phyloP scores from a whole-genome alignment of 331 rosid genomes.

The Pyracantha coccinea region DNA sequence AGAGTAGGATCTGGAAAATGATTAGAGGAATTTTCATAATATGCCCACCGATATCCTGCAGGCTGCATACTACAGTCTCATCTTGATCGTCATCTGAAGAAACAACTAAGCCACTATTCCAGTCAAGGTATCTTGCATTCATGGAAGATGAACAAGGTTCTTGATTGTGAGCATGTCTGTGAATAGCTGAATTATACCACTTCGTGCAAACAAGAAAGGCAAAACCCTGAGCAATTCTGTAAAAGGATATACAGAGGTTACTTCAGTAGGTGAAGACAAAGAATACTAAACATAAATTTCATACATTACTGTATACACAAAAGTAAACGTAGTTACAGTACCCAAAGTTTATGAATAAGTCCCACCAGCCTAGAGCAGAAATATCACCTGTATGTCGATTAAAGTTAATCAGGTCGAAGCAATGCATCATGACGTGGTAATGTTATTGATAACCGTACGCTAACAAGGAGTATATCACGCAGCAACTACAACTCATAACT shows the following conservation, averaged over 20 bases:
- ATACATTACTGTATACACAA: slow-evolving; percentile 9
- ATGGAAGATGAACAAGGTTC: slow-evolving; percentile 56
- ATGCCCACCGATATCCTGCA: slow-evolving; percentile 89
- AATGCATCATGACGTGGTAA: background rate
- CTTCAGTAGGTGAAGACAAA: slow-evolving; percentile 8
- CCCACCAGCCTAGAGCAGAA: slow-evolving; percentile 96
- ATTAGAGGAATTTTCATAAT: slow-evolving; percentile 81
- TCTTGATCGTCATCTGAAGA: slow-evolving; percentile 53
- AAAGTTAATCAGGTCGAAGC: slow-evolving; percentile 5
- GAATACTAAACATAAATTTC: background rate
- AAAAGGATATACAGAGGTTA: slow-evolving; percentile 19
- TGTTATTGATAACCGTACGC: background rate
- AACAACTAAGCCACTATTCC: slow-evolving; percentile 67
- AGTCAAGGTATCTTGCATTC: slow-evolving; percentile 53
- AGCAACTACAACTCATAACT: slow-evolving; percentile 1
- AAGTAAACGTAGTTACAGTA: slow-evolving; percentile 16
- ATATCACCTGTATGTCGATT: slow-evolving; percentile 60
- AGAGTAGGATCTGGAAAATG: slow-evolving; percentile 66
- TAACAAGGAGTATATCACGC: background rate
- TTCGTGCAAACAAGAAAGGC: slow-evolving; percentile 92
- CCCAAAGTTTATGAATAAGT: slow-evolving; percentile 86
- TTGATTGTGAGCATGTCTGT: slow-evolving; percentile 47
- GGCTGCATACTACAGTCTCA: slow-evolving; percentile 47
- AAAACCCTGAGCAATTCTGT: slow-evolving; percentile 93
- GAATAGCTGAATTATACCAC: slow-evolving; percentile 93